phyloP scores from a whole-genome alignment of 805 yeast species.

The Candida pseudoglaebosa region DNA sequence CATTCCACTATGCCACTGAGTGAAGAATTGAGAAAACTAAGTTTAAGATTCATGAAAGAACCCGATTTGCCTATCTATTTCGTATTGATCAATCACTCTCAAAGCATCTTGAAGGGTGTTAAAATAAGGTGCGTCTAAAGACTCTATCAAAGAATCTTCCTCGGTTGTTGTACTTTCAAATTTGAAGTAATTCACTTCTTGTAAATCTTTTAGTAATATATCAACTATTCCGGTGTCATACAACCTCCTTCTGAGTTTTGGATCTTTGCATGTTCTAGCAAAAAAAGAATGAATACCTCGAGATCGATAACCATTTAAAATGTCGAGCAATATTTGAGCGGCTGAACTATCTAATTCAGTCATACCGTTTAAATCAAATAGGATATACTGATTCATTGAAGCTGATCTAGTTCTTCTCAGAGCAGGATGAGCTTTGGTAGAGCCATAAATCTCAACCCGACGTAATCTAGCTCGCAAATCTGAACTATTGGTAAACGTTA shows the following conservation, averaged over 20 bases:
- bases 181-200: conserved; percentile 19
- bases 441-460: conserved; percentile 41
- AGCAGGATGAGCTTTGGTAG: conserved; percentile 42
- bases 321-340: conserved; percentile 30
- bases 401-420: conserved; percentile 30
- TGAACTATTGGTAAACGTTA: conserved; percentile 81
- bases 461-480: conserved; percentile 44
- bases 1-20: too few relatives aligned
- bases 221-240: conserved; percentile 25
- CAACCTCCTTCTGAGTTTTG: conserved; percentile 25
- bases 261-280: conserved; percentile 28
- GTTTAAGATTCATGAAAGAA: background rate
- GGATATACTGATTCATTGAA: conserved; percentile 37
- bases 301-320: conserved; percentile 24
- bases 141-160: conserved; percentile 22
- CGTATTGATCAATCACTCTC: conserved; percentile 34
- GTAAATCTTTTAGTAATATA: conserved; percentile 23
- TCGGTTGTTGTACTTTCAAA: conserved; percentile 11
- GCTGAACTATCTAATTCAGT: conserved; percentile 41
- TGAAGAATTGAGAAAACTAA: too few relatives aligned
- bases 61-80: conserved; percentile 10
- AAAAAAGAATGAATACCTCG: conserved; percentile 32
- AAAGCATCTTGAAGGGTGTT: conserved; percentile 37
- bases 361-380: conserved; percentile 43
- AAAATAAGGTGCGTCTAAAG: conserved; percentile 27